Base-by-base conservation (phyloP, 352 stramenopile genomes). In the Globisporangium nunn region DNA sequence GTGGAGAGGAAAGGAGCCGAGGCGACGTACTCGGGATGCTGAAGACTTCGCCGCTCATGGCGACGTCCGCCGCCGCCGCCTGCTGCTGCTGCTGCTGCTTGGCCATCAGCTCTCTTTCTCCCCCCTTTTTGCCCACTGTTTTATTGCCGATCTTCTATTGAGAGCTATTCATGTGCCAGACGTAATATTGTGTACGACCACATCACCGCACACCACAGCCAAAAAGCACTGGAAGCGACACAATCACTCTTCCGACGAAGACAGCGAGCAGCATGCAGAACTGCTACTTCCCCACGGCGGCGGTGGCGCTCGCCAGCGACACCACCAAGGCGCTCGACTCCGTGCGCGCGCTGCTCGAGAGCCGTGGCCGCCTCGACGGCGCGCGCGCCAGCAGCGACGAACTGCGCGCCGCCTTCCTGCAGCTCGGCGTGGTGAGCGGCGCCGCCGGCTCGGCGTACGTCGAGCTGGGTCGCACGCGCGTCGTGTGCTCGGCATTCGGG, bases 391-490 rank as follows among this genome's bases (percentile, higher is more conserved):
- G 87, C 67, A 59, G 77, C 49, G 67, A 96, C 52, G 87, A 97
- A 69, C 66, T 97, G 74, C 65, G 86, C 4, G 75, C 68, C 57
- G 88, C 90, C 18, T 96, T 83, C 59, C 96, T 95, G 67, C 87
- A 89, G 54, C 63, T 90, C 8, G 79, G 77, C 39, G 80, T 87
- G 35, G 72, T 96, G 37, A 92, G 78, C 58, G 77, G 88, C 49
- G 87, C 88, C 11, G 66, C 85, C 0, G 89, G 89, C 23, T 97
- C 89, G 8, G 87, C 89, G 15, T 96, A 96, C 61, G 80, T 97
- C 59, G 85, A 96, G 56, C 64, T 95, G 46, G 73, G 85, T 53
- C 84, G 88, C 53, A 97, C 88, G 35, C 86, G 85, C 44, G 84
- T 97, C 30, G 61, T 97, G 6, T 94, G 85, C 58, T 83, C 86